Evolutionary conservation across 345 rosid genomes (phyloP), one percentile per base, ranked within the genome.

Genomic region (Gossypium bickii): DNA sequence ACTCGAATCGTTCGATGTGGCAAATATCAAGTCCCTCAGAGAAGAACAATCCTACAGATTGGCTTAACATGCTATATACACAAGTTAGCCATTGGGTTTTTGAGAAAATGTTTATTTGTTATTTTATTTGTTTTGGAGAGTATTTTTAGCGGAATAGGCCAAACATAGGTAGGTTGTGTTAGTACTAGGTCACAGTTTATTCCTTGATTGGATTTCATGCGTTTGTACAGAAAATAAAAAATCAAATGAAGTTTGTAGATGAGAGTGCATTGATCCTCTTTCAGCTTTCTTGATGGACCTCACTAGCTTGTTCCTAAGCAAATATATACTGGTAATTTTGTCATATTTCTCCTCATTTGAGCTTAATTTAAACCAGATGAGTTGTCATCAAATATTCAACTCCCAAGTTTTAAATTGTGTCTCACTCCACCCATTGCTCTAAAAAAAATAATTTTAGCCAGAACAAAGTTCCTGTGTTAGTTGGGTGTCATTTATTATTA

Each of bases 1-100:
- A 49, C 84, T 90, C 27, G 97, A 94, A 74, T 89, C 97, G 22
- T 94, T 94, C 71, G 78, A 86, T 80, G 10, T 90, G 81, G 87
- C 71, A 53, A 87, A 79, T 76, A 53, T 75, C 20, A 82, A 82
- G 74, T 85, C 87, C 52, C 81, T 87, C 53, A 77, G 80, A 84
- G 60, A 79, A 79, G 80, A 80, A 73, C 62, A 74, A 74, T 48
- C 71, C 47, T 57, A 53, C 72, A 16, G 65, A 74, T 12, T 15
- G 10, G 78, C 76, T 71, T 56, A 25, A 15, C 34, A 48, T 20
- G 20, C 51, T 34, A n/a, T 41, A 51, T 60, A 16, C 24, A 51
- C 52, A 74, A 81, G 62, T 55, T 57, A 56, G 57, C 20, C 11
- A 8, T 66, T 51, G 76, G 74, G 70, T 27, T 78, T 71, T 69